Percentiles rank a stretch among this genome's conserved stretches.
phyloP scores from a whole-genome alignment of 1,284 basidiomycete species.

The Earliella scabrosa region DNA sequence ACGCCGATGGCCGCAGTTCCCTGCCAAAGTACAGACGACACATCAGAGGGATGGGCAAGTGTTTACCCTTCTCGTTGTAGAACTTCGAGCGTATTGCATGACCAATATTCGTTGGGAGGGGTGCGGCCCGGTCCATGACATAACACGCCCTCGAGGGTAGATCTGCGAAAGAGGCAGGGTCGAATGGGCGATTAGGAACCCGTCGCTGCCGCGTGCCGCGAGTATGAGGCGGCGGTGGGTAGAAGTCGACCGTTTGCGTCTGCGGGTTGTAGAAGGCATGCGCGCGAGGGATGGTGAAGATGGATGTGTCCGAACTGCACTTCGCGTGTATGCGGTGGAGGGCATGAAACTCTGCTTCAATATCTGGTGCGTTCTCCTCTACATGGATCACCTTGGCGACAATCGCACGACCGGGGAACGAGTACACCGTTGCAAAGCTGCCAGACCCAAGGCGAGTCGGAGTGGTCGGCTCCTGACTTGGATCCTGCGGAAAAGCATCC shows the following conservation, averaged over 20 bases:
- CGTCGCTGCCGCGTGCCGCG: no score
- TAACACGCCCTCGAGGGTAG: no score
- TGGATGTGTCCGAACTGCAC: constrained; percentile 11
- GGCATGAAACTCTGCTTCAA: constrained; percentile 7
- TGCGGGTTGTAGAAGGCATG: constrained; percentile 21
- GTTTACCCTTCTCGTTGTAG: background rate
- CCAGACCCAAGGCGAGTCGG: constrained; percentile 19
- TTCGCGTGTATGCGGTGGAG: constrained; percentile 4
- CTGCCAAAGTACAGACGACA: constrained; percentile 27
- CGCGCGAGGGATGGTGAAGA: constrained; percentile 23
- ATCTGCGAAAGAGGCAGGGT: background rate
- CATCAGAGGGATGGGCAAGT: constrained; percentile 2
- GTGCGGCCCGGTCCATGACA: constrained; percentile 11
- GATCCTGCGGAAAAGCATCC: no score
- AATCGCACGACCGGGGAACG: constrained; percentile 7
- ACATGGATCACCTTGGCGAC: constrained; percentile 15
- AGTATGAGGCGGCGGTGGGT: no score
- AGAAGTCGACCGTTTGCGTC: background rate
- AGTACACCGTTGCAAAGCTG: constrained; percentile 24
- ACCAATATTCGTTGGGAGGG: background rate
- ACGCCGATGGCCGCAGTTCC: constrained; percentile 4
- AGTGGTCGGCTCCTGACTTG: background rate
- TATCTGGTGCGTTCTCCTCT: background rate
- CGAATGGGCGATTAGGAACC: background rate
- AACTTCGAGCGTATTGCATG: background rate